These are phyloP conservation scores for Chaetoceros muelleri DNA, from an alignment of 108 stramenopile species.

Conservation along the genomic window DNA sequence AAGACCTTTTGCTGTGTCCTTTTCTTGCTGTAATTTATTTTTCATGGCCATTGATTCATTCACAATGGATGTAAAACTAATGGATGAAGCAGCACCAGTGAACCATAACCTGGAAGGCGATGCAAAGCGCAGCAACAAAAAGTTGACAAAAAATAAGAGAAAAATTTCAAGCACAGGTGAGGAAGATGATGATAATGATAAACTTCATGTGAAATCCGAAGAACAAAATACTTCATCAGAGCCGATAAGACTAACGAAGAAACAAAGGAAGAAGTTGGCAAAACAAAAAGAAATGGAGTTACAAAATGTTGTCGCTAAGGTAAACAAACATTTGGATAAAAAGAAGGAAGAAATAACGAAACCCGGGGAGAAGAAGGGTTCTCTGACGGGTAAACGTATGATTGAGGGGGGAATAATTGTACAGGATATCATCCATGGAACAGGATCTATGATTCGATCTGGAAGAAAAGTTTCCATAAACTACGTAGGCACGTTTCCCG, in stretches of 20 bases:
- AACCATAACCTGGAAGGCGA: too few species aligned
- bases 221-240: background rate
- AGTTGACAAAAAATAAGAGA: too few species aligned
- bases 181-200: too few species aligned
- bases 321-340: constrained; percentile 6
- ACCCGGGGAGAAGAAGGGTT: background rate
- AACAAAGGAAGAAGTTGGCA: constrained; percentile 33
- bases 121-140: too few species aligned
- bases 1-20: too few species aligned
- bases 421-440: constrained; percentile 30
- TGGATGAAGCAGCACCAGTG: too few species aligned
- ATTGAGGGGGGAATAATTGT: constrained; percentile 27
- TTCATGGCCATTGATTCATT: too few species aligned
- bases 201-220: too few species aligned
- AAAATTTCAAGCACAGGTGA: too few species aligned
- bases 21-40: too few species aligned
- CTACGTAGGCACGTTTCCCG: constrained; percentile 28
- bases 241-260: constrained; percentile 21
- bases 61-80: too few species aligned
- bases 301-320: constrained; percentile 18
- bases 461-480: constrained; percentile 28
- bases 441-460: constrained; percentile 25
- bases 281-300: constrained; percentile 33
- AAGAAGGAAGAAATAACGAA: constrained; percentile 13
- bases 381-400: constrained; percentile 31